Percentiles rank a stretch among this genome's conserved stretches.
Evolutionary conservation across 225 moss, liverwort and hornwort genomes (phyloP).

Genomic region (Physcomitrellopsis africana): DNA sequence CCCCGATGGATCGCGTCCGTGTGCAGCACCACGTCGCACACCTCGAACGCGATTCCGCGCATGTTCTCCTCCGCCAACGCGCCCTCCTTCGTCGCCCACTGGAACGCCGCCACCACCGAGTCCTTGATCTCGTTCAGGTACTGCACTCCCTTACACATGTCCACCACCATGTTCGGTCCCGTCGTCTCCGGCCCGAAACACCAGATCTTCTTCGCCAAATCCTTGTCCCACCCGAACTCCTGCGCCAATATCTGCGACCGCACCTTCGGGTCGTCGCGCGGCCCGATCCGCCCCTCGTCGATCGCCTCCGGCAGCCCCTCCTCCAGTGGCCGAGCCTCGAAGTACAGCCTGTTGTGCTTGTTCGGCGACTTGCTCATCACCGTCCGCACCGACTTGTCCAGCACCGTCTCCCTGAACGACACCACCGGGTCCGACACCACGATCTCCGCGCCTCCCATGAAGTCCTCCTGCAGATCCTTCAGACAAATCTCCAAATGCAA

Average conservation of each 20-base stretch:
- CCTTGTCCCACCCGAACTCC: slow-evolving; percentile 39
- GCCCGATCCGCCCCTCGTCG: slow-evolving; percentile 20
- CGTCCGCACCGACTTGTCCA: slow-evolving; percentile 27
- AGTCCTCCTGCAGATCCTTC: slow-evolving; percentile 59
- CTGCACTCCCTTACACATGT: slow-evolving; percentile 40
- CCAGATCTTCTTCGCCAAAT: slow-evolving; percentile 33
- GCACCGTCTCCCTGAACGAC: slow-evolving; percentile 34
- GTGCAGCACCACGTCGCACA: slow-evolving; percentile 32
- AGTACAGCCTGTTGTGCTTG: slow-evolving; percentile 33
- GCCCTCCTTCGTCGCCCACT: slow-evolving; percentile 34
- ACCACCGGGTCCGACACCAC: slow-evolving; percentile 52
- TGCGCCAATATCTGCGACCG: slow-evolving; percentile 31
- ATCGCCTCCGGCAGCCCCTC: slow-evolving; percentile 34
- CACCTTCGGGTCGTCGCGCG: slow-evolving; percentile 26
- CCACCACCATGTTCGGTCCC: slow-evolving; percentile 37
- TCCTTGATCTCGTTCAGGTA: slow-evolving; percentile 37
- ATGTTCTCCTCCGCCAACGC: slow-evolving; percentile 35
- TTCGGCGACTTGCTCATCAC: slow-evolving; percentile 40
- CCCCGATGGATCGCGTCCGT: slow-evolving; percentile 29
- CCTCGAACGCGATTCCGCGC: slow-evolving; percentile 32
- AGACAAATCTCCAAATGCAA: slow-evolving; percentile 58
- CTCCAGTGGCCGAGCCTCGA: slow-evolving; percentile 31
- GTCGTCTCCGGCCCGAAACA: slow-evolving; percentile 37
- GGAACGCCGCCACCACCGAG: slow-evolving; percentile 27
- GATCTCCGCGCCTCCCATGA: slow-evolving; percentile 61